Conservation (phyloP, 805 yeast genomes). For the Suhomyces vadensis region DNA sequence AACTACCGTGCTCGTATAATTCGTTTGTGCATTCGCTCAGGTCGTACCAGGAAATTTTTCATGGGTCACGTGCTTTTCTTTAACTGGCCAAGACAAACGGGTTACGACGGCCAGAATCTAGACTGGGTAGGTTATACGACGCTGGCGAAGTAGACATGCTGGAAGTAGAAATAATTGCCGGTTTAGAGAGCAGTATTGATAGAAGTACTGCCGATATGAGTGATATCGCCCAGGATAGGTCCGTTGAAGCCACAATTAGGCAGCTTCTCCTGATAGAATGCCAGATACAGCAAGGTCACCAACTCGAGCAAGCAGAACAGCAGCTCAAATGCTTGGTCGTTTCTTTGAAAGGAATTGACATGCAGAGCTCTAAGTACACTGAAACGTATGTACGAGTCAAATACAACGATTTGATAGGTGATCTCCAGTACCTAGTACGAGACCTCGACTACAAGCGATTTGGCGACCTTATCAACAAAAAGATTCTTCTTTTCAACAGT, state of each 20-base stretch:
- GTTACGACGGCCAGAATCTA: too few species aligned
- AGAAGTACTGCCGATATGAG: background rate
- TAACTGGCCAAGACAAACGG: too few species aligned
- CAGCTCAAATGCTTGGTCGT: background rate
- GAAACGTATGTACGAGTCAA: conserved; percentile 19
- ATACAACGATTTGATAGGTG: conserved; percentile 35
- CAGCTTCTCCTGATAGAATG: conserved; percentile 1
- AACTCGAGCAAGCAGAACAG: background rate
- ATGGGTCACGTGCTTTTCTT: too few species aligned
- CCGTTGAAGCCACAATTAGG: background rate
- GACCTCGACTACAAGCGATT: conserved; percentile 14
- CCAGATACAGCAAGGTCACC: conserved; percentile 2
- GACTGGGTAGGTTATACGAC: too few species aligned
- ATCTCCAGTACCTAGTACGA: conserved; percentile 28
- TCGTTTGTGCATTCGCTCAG: background rate
- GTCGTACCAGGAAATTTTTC: too few species aligned
- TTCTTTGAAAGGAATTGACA: background rate
- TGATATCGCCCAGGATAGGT: background rate
- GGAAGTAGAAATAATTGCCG: background rate
- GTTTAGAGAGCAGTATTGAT: background rate
- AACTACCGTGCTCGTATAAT: background rate
- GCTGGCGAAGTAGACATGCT: conserved; percentile 2
- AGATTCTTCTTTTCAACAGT: conserved; percentile 24
- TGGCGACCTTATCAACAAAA: conserved; percentile 30
- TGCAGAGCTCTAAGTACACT: background rate